These are phyloP conservation scores for Carallia brachiata DNA, from an alignment of 345 rosid species.

Conservation along the genomic window DNA sequence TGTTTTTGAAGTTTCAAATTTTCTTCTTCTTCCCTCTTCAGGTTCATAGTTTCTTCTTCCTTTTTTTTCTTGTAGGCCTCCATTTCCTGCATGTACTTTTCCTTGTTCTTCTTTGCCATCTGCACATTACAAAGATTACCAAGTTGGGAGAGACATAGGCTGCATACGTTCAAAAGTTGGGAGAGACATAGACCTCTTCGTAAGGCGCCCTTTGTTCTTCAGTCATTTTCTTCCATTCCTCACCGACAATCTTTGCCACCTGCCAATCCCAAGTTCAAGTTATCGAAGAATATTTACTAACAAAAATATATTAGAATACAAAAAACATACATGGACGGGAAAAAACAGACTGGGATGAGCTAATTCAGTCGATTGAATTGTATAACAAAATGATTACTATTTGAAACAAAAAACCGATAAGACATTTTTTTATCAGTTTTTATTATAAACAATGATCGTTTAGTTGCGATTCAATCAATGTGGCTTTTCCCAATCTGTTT, in stretches of 20 bases:
- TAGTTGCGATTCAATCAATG: too few relatives aligned
- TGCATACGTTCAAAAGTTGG: background rate
- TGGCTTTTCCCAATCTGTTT: too few relatives aligned
- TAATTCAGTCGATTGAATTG: too few relatives aligned
- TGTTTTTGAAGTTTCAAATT: slow-evolving; percentile 81
- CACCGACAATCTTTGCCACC: slow-evolving; percentile 74
- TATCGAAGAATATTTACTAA: background rate
- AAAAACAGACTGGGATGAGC: too few relatives aligned
- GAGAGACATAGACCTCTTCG: slow-evolving; percentile 43
- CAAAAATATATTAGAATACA: background rate
- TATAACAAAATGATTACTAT: too few relatives aligned
- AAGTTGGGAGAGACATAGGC: background rate
- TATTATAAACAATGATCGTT: too few relatives aligned
- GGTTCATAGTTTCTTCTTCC: slow-evolving; percentile 59
- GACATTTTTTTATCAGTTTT: too few relatives aligned
- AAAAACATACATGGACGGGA: too few relatives aligned
- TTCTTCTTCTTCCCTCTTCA: slow-evolving; percentile 70
- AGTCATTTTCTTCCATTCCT: slow-evolving; percentile 84
- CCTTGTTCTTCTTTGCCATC: slow-evolving; percentile 84
- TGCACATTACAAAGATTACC: slow-evolving; percentile 19
- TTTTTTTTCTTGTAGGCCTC: slow-evolving; percentile 73
- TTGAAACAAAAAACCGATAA: too few relatives aligned
- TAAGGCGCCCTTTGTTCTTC: slow-evolving; percentile 59
- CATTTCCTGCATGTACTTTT: slow-evolving; percentile 69
- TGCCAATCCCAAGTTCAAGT: slow-evolving; percentile 9